Base-by-base conservation (phyloP, 805 yeast species). In the Yarrowia hollandica region DNA sequence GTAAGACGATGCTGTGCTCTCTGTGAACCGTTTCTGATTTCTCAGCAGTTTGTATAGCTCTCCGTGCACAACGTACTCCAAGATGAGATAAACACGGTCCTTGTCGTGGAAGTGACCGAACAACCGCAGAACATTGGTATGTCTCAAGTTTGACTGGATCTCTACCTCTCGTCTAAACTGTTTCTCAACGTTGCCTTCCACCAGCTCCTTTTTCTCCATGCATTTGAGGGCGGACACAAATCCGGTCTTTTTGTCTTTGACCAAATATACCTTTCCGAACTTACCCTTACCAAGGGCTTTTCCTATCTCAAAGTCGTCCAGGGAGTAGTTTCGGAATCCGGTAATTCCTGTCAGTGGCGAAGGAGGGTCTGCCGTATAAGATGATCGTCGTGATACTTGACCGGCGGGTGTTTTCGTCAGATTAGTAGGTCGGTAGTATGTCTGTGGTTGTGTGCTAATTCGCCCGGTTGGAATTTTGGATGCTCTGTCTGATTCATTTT, bases 101-200 rank as follows among this genome's bases (percentile, higher is more conserved):
- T 80, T 76, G 68, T 92, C 98, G 66, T 85, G 83, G 72, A 94
- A 92, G 76, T 86, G 89, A 1, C 95, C 95, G 68, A 82, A 90
- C 16, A 94, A 74, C 48, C 90, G 78, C n/a, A 90, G 77, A 50
- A 94, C 82, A 69, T 89, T 86, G 16, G 85, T 84, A 71, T 94
- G 97, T 34, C 71, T 63, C 26, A 94, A 72, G 60, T 83, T 79
- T 1, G 91, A 80, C 67, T 94, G 98, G 58, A 92, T 90, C 69
- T 91, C 97, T 21, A 92, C 88, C 69, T 94, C 98, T 63, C 97
- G 79, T 60, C 91, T 79, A 67, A 92, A 85, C 68, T 92, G 96
- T 66, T 82, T 84, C 67, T 90, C 95, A 14, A 90, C 85, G 61
- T 86, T 86, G 67, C 84, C 82, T 25, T 82, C 83, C 54, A 82